Evolutionary conservation across 176 grass and related monocot species (phyloP), one percentile per base, ranked within the genome.

Genomic region (Oryza rufipogon): DNA sequence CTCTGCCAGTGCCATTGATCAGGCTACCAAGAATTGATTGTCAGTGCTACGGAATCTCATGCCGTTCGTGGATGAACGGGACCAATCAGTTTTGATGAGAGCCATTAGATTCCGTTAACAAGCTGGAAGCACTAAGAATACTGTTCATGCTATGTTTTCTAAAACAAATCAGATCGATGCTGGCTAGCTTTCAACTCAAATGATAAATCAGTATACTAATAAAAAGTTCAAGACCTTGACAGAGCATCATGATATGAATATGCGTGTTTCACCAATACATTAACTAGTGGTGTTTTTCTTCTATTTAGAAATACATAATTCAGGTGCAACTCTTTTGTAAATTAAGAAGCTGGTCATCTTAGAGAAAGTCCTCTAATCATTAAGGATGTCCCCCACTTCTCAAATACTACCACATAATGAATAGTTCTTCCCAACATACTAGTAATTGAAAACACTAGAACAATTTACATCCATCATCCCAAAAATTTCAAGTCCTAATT

Each of bases 81-180:
- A 78, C 65, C 83, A 86, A 79, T 90, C 74, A 86, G 61, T n/a
- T 71, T 56, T 70, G 32, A 26, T 70, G 28, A 20, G 67, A 39
- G 79, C 84, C 88, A 86, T 36, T 82, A 74, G 10, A 86, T 79
- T 74, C 80, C 79, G 68, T 79, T 83, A 83, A 83, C 81, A 81
- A 90, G 74, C 68, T 86, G 88, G 79, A 90, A 74, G 44, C 74
- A 83, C 71, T 75, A 51, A 75, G 25, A 22, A 22, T 36, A 25
- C 72, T 41, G 45, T 73, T 23, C 52, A 44, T 61, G 70, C 64
- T 64, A 6, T 45, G 45, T 30, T 22, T 30, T 22, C 68, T 63
- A 45, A 58, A 82, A 64, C 6, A 45, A 52, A 32, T 77, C 81
- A 77, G 66, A 41, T 41, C 6, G 39, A 36, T 75, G 71, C 26